Evolutionary conservation across 371 early-diverging fungal genomes (phyloP), one percentile per base, ranked within the genome.

Genomic region (Mortierella sp.): DNA sequence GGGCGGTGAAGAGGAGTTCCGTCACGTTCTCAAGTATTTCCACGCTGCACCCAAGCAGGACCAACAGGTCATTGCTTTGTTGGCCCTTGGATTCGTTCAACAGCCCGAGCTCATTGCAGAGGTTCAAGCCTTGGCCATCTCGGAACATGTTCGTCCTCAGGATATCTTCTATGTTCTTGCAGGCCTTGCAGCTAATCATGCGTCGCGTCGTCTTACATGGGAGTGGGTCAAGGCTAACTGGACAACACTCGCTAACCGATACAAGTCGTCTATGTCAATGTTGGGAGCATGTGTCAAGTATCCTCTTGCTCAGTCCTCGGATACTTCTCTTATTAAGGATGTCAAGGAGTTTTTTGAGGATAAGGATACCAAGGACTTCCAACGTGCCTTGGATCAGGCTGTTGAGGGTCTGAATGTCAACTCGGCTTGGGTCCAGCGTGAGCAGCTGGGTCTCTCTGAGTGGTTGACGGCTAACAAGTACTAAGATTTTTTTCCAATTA

Each of bases 341-440:
- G 83, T 92, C 39, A 88, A 91, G 72, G 73, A 68, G 14, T 93
- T 92, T 84, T 93, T 95, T 84, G 83, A 84, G 21, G 86, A 80
- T 44, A 89, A 90, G 79, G 87, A 94, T 60, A 89, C 90, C 40
- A 86, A 86, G 79, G 86, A 88, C 63, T 87, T 92, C 79, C 86
- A 81, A 53, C 85, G 95, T 49, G 84, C 90, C 21, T 54, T 95
- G 24, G 85, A 93, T 52, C 98, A 98, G 84, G 86, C 91, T 39
- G 71, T 96, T 22, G 98, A 98, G 81, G 85, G 82, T 34, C 85
- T 94, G 57, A 80, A 87, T 21, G 82, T 88, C 54, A 90, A 87
- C 72, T 87, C 94, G 16, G 85, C 85, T 53, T 96, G 95, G 94
- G 80, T 95, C 54, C 67, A 81, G 44, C 86, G 94, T 54, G 95